A percentile compares a stretch with the other conserved stretches of the same genome.
These are phyloP conservation scores for Salicornia ramosissima DNA, from an alignment of 148 eudicot species.

Conservation along the genomic window DNA sequence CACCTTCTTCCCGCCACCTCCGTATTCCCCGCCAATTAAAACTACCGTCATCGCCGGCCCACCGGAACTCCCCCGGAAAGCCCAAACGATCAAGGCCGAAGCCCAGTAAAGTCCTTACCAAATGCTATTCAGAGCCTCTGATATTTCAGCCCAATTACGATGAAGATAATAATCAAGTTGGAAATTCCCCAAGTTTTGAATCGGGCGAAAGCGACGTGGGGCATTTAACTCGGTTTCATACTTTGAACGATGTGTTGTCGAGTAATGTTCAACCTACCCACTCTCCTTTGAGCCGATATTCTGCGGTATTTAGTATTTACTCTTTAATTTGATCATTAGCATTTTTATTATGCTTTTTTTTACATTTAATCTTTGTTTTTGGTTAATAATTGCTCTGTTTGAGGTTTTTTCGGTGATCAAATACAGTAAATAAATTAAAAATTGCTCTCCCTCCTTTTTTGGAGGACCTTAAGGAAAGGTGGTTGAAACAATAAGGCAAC, in stretches of 20 bases:
- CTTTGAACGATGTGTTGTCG: conserved; percentile 36
- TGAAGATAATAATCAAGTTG: conserved; percentile 1
- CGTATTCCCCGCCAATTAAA: not conserved
- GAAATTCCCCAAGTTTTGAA: conserved; percentile 22
- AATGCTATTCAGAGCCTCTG: conserved; percentile 49
- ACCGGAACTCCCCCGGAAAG: conserved; percentile 3
- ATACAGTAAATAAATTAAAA: no score
- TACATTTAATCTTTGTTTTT: not conserved
- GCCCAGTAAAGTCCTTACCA: conserved; percentile 26
- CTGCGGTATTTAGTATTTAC: conserved; percentile 28
- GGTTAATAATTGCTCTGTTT: no score
- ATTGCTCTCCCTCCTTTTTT: no score
- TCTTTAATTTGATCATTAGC: not conserved
- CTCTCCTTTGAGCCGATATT: conserved; percentile 3
- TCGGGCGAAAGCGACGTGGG: conserved; percentile 16
- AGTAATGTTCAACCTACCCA: conserved; percentile 1
- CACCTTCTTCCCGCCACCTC: not conserved
- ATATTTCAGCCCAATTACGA: not conserved
- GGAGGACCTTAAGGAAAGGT: no score
- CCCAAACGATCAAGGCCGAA: conserved; percentile 17
- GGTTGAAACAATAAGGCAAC: no score
- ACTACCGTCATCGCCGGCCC: conserved; percentile 5
- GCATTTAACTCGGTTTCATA: conserved; percentile 30
- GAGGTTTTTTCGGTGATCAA: no score
- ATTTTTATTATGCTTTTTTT: not conserved